Percentiles rank a stretch among this genome's conserved stretches.
Evolutionary conservation across 176 grass and related monocot species (phyloP).

Genomic region (Pontederia paniculata): DNA sequence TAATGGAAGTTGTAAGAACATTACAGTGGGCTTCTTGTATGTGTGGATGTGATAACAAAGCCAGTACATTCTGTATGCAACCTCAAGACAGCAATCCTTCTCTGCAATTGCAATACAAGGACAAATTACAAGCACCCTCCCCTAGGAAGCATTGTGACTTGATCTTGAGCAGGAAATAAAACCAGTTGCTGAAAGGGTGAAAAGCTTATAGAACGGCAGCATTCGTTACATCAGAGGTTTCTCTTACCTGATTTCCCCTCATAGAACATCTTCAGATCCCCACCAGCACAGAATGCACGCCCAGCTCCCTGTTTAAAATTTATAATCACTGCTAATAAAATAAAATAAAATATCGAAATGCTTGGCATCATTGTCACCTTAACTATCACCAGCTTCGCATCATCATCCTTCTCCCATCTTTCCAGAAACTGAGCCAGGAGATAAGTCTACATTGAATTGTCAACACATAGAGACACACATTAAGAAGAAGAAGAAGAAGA

Average conservation of each 20-base stretch:
- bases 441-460: constrained; percentile 32
- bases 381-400: constrained; percentile 64
- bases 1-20: background rate
- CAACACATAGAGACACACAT: background rate
- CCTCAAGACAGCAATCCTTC: constrained; percentile 68
- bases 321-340: background rate
- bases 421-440: constrained; percentile 66
- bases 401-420: constrained; percentile 87
- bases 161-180: no score
- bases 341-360: background rate
- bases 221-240: no score
- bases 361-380: constrained; percentile 31
- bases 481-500: background rate
- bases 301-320: constrained; percentile 45
- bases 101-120: background rate
- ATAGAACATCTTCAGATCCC: constrained; percentile 97
- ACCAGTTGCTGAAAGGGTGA: no score
- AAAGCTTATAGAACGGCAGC: no score
- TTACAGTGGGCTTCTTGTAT: constrained; percentile 74
- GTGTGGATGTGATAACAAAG: constrained; percentile 95
- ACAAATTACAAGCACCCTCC: no score
- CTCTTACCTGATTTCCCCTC: constrained; percentile 61
- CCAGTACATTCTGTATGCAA: constrained; percentile 98
- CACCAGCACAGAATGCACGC: constrained; percentile 84
- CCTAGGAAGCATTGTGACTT: no score